Percentiles rank a stretch among this genome's conserved stretches.
These are phyloP conservation scores for Suillus decipiens DNA, from an alignment of 768 basidiomycete genomes.

Conservation along the genomic window DNA sequence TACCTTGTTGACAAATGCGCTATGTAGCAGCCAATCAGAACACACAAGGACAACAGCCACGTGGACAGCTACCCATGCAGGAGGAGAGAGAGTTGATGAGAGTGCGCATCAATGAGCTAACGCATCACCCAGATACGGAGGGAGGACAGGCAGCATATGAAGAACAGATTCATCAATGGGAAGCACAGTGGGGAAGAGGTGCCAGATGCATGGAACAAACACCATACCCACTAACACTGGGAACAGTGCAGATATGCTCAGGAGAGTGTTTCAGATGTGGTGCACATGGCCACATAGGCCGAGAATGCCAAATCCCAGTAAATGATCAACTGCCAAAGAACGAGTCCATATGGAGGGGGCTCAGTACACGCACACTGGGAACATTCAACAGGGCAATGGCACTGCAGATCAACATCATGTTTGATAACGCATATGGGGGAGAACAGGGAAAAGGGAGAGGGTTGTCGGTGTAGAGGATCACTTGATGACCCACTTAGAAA, in stretches of 20 bases:
- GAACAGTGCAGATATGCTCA: not conserved
- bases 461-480: slow-evolving; percentile 7
- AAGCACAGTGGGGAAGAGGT: not conserved
- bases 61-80: not conserved
- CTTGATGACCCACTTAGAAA: not conserved
- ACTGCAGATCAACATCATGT: not conserved
- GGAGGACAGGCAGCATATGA: not conserved
- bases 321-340: not conserved
- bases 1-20: not conserved
- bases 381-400: not conserved
- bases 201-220: not conserved
- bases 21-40: not conserved
- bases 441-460: slow-evolving; percentile 3
- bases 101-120: not conserved
- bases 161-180: not conserved
- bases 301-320: not conserved
- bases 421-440: not conserved
- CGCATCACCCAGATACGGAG: not conserved
- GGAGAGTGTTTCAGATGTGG: not conserved
- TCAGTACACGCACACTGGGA: accelerated
- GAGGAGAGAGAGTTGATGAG: not conserved
- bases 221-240: not conserved
- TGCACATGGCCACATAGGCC: not conserved
- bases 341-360: not conserved
- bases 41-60: not conserved